Percentiles rank a stretch among this genome's conserved stretches.
Conservation (phyloP, 1,284 basidiomycete species). For the Sporisorium iseilematis-ciliati region DNA sequence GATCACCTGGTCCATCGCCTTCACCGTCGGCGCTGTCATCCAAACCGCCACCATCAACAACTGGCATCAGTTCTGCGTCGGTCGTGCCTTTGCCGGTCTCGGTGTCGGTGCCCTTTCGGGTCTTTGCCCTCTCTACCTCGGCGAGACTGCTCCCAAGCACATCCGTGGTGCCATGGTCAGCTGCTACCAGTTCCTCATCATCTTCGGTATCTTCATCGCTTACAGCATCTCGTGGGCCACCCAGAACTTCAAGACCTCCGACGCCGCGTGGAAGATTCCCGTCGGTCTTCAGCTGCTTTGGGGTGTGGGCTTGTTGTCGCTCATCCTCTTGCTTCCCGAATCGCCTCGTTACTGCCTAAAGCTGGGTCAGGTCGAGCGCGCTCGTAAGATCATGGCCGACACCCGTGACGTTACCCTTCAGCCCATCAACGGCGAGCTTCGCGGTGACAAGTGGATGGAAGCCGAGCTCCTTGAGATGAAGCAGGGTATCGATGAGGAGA, state of each 20-base stretch:
- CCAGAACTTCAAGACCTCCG: slow-evolving; percentile 44
- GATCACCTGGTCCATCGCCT: slow-evolving; percentile 74
- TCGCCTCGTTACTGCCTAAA: slow-evolving; percentile 88
- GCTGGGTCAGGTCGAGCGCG: slow-evolving; percentile 74
- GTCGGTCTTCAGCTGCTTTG: slow-evolving; percentile 77
- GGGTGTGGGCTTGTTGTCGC: slow-evolving; percentile 71
- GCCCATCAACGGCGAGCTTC: slow-evolving; percentile 74
- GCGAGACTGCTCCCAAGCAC: slow-evolving; percentile 80
- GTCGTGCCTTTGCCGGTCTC: slow-evolving; percentile 61
- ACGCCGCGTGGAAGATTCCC: slow-evolving; percentile 75
- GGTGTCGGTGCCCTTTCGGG: slow-evolving; percentile 59
- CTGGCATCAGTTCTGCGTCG: slow-evolving; percentile 53
- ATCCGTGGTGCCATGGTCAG: slow-evolving; percentile 86
- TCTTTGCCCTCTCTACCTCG: slow-evolving; percentile 84
- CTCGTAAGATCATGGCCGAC: slow-evolving; percentile 77
- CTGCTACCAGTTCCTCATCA: slow-evolving; percentile 75
- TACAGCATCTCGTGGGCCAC: slow-evolving; percentile 75
- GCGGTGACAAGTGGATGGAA: slow-evolving; percentile 76
- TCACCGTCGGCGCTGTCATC: slow-evolving; percentile 59
- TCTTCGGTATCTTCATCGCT: slow-evolving; percentile 75
- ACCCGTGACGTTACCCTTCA: slow-evolving; percentile 76
- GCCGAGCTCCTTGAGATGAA: slow-evolving; percentile 75
- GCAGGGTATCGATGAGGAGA: slow-evolving; percentile 74
- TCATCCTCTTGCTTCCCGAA: slow-evolving; percentile 74
- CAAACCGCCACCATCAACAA: slow-evolving; percentile 54